Evolutionary conservation across 352 stramenopile genomes (phyloP), one percentile per base, ranked within the genome.

Genomic region (Plasmopara muralis): DNA sequence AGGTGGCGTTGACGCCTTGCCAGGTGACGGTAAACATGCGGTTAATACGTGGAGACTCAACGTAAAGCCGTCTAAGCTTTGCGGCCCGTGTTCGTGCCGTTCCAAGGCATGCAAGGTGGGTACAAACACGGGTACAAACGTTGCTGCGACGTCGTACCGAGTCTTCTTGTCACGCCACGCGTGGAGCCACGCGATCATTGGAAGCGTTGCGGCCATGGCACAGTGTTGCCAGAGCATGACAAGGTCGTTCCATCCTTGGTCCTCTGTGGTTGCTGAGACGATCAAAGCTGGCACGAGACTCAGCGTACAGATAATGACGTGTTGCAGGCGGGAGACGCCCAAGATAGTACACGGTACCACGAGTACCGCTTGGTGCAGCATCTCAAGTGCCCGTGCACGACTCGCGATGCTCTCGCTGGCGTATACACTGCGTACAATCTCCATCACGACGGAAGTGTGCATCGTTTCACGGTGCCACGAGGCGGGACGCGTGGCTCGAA

Each of bases 381-480:
- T 58, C 0, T 73, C 16, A 8, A 74, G 52, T 0, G 54, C 28
- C 34, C 71, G 42, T 4, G 18, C 35, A 1, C 68, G 60, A 15
- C 34, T 57, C 37, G 47, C 37, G 31, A 28, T 4, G 0, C 13
- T 38, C 31, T 60, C 47, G 28, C 51, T 35, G 10, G 38, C 37
- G 47, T 77, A 59, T 9, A 66, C 20, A 37, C 64, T 77, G 43
- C 72, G 64, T 10, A 73, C 63, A 4, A 89, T 41, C 9, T 80
- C 68, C 18, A 66, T 57, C 12, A 89, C 40, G 0, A 87, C 50
- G 0, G 77, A 86, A 33, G 68, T 77, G 20, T 49, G 55, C 62
- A 74, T 15, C 50, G 18, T 43, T 42, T 38, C 15, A 43, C 55
- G 30, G 28, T 44, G 50, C 77, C 77, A 85, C 43, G 83, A 71